phyloP scores from a whole-genome alignment of 495 filamentous ascomycete genomes.

The Tuber brumale region DNA sequence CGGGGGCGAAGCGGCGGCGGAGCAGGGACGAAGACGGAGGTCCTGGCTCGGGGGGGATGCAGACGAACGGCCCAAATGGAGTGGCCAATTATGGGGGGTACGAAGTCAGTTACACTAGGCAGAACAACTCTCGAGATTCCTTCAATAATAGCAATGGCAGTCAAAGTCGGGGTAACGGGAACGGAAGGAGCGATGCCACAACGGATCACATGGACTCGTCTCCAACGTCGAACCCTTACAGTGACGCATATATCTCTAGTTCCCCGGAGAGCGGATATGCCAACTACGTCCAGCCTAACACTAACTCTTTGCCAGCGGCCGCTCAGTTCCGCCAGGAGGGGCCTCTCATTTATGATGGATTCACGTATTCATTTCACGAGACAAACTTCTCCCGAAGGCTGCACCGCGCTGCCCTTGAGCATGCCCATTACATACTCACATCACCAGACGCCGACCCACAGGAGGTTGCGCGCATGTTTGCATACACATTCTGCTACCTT shows the following conservation, averaged over 20 bases:
- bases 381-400: conserved; percentile 63
- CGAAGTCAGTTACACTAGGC: conserved; percentile 38
- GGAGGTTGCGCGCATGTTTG: conserved; percentile 55
- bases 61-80: conserved; percentile 15
- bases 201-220: conserved; percentile 44
- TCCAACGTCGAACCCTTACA: conserved; percentile 43
- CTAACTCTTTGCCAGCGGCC: conserved; percentile 9
- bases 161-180: conserved; percentile 31
- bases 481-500: conserved; percentile 57
- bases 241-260: conserved; percentile 35
- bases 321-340: conserved; percentile 35
- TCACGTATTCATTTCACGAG: conserved; percentile 53
- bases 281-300: conserved; percentile 8
- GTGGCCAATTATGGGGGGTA: conserved; percentile 37
- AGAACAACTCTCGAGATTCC: conserved; percentile 32
- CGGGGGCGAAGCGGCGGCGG: conserved; percentile 30
- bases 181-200: conserved; percentile 36
- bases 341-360: conserved; percentile 46
- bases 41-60: conserved; percentile 35
- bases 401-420: conserved; percentile 61
- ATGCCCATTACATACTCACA: conserved; percentile 55
- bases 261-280: conserved; percentile 29
- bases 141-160: conserved; percentile 34
- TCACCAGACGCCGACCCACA: conserved; percentile 50
- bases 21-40: conserved; percentile 35